Base-by-base conservation (phyloP, 805 yeast species). In the Lachancea sp. region DNA sequence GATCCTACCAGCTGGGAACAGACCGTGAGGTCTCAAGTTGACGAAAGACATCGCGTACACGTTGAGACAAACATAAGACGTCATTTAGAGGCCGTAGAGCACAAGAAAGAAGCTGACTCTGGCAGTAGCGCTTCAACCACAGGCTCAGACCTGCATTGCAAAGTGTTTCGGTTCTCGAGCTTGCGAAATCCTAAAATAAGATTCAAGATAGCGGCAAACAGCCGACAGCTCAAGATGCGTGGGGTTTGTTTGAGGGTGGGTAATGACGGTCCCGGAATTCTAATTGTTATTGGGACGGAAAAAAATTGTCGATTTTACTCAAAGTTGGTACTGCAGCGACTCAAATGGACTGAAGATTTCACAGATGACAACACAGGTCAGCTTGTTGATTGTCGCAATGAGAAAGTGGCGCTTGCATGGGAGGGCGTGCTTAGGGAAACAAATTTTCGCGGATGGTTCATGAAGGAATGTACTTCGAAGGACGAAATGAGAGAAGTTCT, bases 1-100 rank as follows among this genome's bases (percentile, higher is more conserved):
- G 95, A 93, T 59, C 98, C 99, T 1, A 91, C 98, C 0, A 78
- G 78, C 3, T 82, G 89, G 53, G 99, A 91, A 57, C 70, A 72
- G 62, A 64, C 72, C 41, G 96, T 93, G 0, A 70, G 76, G 36
- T 62, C 68, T 19, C 93, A 90, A 49, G 83, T 88, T 3, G 79
- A 74, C 33, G 75, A 77, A 36, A 70, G 99, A 26, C 68, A 66
- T 29, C 50, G 64, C 12, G 62, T 66, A 33, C 99, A 93, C 65
- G 70, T 75, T 49, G 63, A 62, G 34, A 72, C 60, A 15, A 93
- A 93, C 61, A 72, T 72, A 41, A 77, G 65, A 7, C 70, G 98
- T 30, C 81, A 63, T 42, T 53, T 53, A 36, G 57, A 55, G 38
- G 63, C 67, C 2, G 25, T 50, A 4, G 41, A 46, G 27, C 48